A percentile compares a stretch with the other conserved stretches of the same genome.
These are phyloP conservation scores for Myxozyma melibiosi DNA, from an alignment of 805 yeast genomes.

Conservation along the genomic window DNA sequence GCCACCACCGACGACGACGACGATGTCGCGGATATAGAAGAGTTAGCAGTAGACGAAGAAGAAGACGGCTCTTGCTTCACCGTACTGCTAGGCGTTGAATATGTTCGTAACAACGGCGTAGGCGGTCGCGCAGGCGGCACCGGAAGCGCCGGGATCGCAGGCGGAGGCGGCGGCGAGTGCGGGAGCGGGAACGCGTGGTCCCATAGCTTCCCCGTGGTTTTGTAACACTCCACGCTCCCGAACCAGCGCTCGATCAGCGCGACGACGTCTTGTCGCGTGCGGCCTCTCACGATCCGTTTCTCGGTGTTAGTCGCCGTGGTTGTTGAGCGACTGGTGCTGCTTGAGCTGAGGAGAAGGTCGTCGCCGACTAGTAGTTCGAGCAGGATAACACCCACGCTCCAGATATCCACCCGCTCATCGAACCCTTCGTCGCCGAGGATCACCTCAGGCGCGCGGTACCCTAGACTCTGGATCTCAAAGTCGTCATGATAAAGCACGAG, in stretches of 20 bases:
- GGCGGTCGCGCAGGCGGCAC: background rate
- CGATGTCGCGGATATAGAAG: no score
- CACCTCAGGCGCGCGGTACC: conserved; percentile 38
- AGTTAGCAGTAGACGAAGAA: no score
- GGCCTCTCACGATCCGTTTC: conserved; percentile 1
- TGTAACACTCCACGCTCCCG: conserved; percentile 3
- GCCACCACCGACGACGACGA: no score
- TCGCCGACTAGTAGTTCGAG: conserved; percentile 31
- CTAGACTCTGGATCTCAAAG: conserved; percentile 35
- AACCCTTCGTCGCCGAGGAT: conserved; percentile 34
- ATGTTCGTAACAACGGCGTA: background rate
- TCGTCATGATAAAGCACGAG: conserved; percentile 29
- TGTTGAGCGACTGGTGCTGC: background rate
- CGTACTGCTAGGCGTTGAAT: background rate
- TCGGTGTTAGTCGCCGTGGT: no score
- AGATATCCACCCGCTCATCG: conserved; percentile 34
- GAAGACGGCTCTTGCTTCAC: background rate
- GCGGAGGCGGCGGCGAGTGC: no score
- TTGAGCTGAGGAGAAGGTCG: background rate
- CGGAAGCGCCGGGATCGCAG: background rate
- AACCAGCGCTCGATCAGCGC: conserved; percentile 6
- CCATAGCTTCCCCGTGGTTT: conserved; percentile 4
- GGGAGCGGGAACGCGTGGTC: background rate
- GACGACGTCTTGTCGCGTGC: conserved; percentile 1
- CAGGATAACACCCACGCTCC: conserved; percentile 37